Evolutionary conservation across 2,329 filamentous ascomycete genomes (phyloP).

Genomic region (Sporothrix variecibatus): DNA sequence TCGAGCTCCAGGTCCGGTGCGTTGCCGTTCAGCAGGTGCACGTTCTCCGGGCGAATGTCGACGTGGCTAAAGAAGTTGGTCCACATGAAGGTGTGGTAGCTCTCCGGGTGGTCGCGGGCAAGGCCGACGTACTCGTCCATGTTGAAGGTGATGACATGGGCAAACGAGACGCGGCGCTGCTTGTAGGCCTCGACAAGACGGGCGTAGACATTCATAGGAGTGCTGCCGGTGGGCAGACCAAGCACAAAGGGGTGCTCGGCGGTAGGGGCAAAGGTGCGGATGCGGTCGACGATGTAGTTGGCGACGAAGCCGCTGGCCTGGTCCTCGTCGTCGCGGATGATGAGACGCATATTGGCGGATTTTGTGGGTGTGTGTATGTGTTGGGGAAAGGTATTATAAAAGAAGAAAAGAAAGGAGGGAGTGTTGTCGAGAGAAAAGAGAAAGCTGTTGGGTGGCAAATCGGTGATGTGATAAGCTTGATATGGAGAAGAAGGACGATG

Average conservation of each 20-base stretch:
- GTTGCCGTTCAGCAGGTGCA: slow-evolving; percentile 75
- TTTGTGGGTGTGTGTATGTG: neutral
- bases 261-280: slow-evolving; percentile 67
- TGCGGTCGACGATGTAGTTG: slow-evolving; percentile 72
- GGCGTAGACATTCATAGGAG: slow-evolving; percentile 69
- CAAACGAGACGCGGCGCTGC: slow-evolving; percentile 51
- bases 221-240: slow-evolving; percentile 72
- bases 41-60: slow-evolving; percentile 67
- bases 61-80: slow-evolving; percentile 76
- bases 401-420: neutral
- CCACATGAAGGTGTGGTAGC: slow-evolving; percentile 83
- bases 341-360: slow-evolving; percentile 62
- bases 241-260: slow-evolving; percentile 68
- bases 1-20: slow-evolving; percentile 68
- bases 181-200: slow-evolving; percentile 65
- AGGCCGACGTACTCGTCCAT: slow-evolving; percentile 74
- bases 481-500: neutral
- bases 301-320: slow-evolving; percentile 68
- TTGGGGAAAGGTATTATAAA: no score
- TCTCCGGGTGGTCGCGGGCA: slow-evolving; percentile 71
- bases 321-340: slow-evolving; percentile 66
- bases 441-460: neutral
- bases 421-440: neutral
- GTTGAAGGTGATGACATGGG: slow-evolving; percentile 73
- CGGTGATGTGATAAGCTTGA: neutral